Evolutionary conservation across 2,329 filamentous ascomycete species (phyloP).

Genomic region (Diaporthe eres): DNA sequence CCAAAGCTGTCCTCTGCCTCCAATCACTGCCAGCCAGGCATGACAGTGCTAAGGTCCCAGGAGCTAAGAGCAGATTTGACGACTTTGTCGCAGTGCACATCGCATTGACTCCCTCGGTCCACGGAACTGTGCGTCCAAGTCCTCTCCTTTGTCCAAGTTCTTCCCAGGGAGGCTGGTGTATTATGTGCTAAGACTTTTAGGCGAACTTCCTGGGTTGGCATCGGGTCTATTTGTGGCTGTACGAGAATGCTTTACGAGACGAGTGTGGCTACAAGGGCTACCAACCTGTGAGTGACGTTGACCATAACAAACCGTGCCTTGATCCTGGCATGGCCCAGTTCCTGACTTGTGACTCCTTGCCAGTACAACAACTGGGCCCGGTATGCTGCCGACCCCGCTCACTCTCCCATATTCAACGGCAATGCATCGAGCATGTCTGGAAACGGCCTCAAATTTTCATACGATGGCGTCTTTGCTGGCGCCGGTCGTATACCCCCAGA

Average conservation of each 20-base stretch:
- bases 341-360: not conserved
- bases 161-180: too few species aligned
- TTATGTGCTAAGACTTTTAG: not conserved
- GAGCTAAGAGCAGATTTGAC: slow-evolving; percentile 31
- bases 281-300: slow-evolving; percentile 11
- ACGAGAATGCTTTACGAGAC: slow-evolving; percentile 31
- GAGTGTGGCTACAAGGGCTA: slow-evolving; percentile 38
- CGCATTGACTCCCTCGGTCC: not conserved
- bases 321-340: not conserved
- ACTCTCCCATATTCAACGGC: slow-evolving; percentile 35
- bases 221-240: slow-evolving; percentile 9
- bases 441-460: not conserved
- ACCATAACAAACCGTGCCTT: too few species aligned
- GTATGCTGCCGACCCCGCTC: not conserved
- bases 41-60: not conserved
- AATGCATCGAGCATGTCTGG: slow-evolving; percentile 31
- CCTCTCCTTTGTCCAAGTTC: not conserved
- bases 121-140: slow-evolving; percentile 14
- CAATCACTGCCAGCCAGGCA: slow-evolving; percentile 11
- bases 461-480: slow-evolving; percentile 12
- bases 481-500: slow-evolving; percentile 16
- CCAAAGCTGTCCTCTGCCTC: slow-evolving; percentile 29
- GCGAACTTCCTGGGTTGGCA: slow-evolving; percentile 38
- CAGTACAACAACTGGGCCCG: slow-evolving; percentile 35
- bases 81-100: slow-evolving; percentile 30